These are phyloP conservation scores for Coemansia sp. DNA, from an alignment of 192 early-diverging fungal species.

Conservation along the genomic window DNA sequence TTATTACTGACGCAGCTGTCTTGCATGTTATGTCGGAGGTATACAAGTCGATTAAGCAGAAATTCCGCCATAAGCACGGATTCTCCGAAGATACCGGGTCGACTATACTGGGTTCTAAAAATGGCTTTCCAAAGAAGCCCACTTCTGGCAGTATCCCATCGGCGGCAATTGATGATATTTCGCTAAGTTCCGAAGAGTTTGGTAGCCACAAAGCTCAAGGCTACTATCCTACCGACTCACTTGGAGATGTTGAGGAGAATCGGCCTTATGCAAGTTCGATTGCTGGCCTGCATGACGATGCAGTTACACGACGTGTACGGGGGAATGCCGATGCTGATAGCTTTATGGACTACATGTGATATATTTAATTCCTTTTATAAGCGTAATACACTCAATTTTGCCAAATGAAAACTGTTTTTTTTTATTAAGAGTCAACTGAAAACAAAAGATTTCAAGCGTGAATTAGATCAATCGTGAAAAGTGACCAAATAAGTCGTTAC, in stretches of 20 bases:
- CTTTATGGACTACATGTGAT: constrained; percentile 15
- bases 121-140: neutral
- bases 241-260: constrained; percentile 15
- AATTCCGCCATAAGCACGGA: neutral
- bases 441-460: too few relatives aligned
- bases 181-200: constrained; percentile 2
- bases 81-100: too few relatives aligned
- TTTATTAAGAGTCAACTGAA: too few relatives aligned
- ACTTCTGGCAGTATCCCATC: constrained; percentile 1
- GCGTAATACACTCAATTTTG: neutral
- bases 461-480: too few relatives aligned
- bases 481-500: too few relatives aligned
- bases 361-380: neutral
- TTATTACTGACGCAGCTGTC: constrained; percentile 32
- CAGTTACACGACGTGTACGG: constrained; percentile 18
- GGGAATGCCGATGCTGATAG: constrained; percentile 9
- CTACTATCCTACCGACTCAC: neutral
- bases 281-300: constrained; percentile 21
- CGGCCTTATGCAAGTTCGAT: constrained; percentile 6
- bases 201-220: neutral
- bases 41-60: neutral
- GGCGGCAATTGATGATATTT: constrained; percentile 1
- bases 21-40: constrained; percentile 21
- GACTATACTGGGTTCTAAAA: too few relatives aligned
- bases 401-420: neutral